Conservation (phyloP, 257 asterid genomes). For the Gentiana dahurica region DNA sequence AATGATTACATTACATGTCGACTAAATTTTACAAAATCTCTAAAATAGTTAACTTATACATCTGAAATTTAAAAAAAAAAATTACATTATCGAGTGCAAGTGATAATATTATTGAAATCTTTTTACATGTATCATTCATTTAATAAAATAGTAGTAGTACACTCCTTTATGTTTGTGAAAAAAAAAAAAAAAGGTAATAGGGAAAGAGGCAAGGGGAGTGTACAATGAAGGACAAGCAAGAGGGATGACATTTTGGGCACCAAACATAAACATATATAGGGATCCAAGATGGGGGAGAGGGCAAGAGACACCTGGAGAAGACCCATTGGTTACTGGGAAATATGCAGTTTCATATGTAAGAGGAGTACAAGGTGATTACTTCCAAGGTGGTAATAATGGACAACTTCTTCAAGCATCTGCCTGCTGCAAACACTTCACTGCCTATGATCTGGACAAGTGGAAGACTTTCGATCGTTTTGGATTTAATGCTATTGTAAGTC, state of each 20-base stretch:
- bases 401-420: constrained; percentile 59
- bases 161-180: too few species aligned
- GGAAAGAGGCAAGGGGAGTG: constrained; percentile 63
- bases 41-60: too few species aligned
- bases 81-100: too few species aligned
- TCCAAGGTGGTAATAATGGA: constrained; percentile 30
- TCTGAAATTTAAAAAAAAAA: too few species aligned
- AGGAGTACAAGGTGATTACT: constrained; percentile 65
- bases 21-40: too few species aligned
- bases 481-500: constrained; percentile 51
- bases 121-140: too few species aligned
- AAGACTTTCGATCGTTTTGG: constrained; percentile 40
- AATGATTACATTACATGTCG: neutral
- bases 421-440: constrained; percentile 83
- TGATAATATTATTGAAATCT: too few species aligned
- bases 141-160: neutral
- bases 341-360: constrained; percentile 62
- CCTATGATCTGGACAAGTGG: constrained; percentile 75
- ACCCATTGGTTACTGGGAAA: constrained; percentile 41
- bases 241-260: constrained; percentile 90
- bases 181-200: constrained; percentile 34
- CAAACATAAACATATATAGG: constrained; percentile 65
- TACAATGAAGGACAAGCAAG: constrained; percentile 69
- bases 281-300: constrained; percentile 96
- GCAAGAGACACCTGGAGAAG: constrained; percentile 88